phyloP scores from a whole-genome alignment of 352 stramenopile species.

The Phytophthora rubi region DNA sequence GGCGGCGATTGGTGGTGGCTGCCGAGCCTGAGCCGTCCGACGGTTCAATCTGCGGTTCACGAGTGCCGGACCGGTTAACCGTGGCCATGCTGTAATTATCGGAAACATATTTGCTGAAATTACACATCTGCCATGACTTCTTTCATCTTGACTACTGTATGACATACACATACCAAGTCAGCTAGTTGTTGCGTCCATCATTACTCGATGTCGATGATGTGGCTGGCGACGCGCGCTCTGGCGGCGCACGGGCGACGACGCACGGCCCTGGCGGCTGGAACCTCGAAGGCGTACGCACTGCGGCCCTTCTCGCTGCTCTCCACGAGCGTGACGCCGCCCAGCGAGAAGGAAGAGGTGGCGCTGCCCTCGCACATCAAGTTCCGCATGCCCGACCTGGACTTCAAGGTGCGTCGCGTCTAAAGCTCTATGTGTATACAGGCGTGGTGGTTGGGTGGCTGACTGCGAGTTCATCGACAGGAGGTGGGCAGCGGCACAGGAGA shows the following conservation, averaged over 20 bases:
- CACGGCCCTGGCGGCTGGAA: slow-evolving; percentile 2
- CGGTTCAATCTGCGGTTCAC: slow-evolving; percentile 24
- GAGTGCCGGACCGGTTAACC: slow-evolving; percentile 12
- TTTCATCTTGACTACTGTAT: neutral
- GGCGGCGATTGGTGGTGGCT: slow-evolving; percentile 37
- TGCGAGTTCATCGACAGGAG: slow-evolving; percentile 33
- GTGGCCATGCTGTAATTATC: neutral
- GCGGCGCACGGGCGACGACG: slow-evolving; percentile 19
- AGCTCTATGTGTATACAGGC: neutral
- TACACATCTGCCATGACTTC: neutral
- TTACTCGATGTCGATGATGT: slow-evolving; percentile 17
- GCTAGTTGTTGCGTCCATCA: neutral
- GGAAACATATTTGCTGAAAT: neutral
- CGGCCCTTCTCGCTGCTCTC: slow-evolving; percentile 12
- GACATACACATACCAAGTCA: neutral
- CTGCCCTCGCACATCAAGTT: slow-evolving; percentile 87
- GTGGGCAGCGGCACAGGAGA: slow-evolving; percentile 58
- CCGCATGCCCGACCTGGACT: slow-evolving; percentile 87
- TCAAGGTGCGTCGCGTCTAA: slow-evolving; percentile 55
- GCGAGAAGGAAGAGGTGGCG: slow-evolving; percentile 14
- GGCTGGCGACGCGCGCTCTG: slow-evolving; percentile 21
- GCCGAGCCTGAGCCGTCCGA: neutral
- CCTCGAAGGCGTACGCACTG: slow-evolving; percentile 1
- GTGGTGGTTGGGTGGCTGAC: neutral
- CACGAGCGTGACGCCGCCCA: slow-evolving; percentile 4